Evolutionary conservation across 768 basidiomycete genomes (phyloP).

Genomic region (Auricularia sp.): DNA sequence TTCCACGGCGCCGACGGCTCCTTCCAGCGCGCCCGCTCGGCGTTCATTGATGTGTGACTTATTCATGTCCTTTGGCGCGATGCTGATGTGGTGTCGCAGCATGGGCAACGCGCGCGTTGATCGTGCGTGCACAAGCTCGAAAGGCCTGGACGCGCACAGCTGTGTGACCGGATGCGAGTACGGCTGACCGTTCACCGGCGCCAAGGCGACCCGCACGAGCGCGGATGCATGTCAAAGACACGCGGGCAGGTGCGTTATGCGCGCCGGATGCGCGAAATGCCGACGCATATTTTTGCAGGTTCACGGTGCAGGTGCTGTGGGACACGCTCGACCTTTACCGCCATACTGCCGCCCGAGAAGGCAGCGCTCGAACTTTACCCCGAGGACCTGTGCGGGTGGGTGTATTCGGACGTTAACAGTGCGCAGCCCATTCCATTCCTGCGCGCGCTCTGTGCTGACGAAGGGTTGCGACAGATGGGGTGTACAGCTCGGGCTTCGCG

Average conservation of each 20-base stretch:
- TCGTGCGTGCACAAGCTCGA: conserved; percentile 85
- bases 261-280: not conserved
- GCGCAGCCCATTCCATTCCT: not conserved
- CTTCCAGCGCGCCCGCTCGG: too few species aligned
- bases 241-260: conserved; percentile 15
- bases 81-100: conserved; percentile 32
- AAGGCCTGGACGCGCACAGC: conserved; percentile 80
- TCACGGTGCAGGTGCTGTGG: conserved; percentile 32
- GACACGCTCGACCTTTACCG: conserved; percentile 33
- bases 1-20: too few species aligned
- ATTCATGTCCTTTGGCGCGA: too few species aligned
- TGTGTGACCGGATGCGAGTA: conserved; percentile 33
- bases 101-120: conserved; percentile 89
- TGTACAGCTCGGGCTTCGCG: conserved; percentile 38
- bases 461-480: conserved; percentile 6
- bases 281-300: conserved; percentile 5
- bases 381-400: conserved; percentile 27
- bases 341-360: conserved; percentile 19
- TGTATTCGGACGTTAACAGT: conserved; percentile 26
- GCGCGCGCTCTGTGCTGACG: not conserved
- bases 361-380: conserved; percentile 31
- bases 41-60: too few species aligned
- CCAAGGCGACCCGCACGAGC: conserved; percentile 27
- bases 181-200: conserved; percentile 30
- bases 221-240: too few species aligned